Conservation (phyloP, 768 basidiomycete genomes). For the Naganishia vaughanmartiniae region DNA sequence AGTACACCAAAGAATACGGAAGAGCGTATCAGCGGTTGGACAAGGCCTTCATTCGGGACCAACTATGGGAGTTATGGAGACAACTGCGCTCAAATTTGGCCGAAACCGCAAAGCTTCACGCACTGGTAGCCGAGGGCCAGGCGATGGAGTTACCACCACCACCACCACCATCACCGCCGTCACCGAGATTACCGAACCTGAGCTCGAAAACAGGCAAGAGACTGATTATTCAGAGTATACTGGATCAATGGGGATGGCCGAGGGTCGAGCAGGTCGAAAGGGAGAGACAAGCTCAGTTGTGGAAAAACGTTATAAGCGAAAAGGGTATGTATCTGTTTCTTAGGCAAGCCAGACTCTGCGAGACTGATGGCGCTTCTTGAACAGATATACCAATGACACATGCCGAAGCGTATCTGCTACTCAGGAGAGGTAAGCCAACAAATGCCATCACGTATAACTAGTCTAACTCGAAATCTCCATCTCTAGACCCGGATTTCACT, state of each 20-base stretch:
- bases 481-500: constrained; percentile 10
- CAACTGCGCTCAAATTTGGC: background rate
- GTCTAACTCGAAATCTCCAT: background rate
- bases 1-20: constrained; percentile 3
- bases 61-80: background rate
- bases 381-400: constrained; percentile 20
- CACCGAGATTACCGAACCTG: background rate
- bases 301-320: constrained; percentile 2
- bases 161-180: background rate
- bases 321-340: background rate
- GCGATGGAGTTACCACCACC: background rate
- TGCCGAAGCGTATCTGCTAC: constrained; percentile 18
- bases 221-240: constrained; percentile 9
- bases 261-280: constrained; percentile 12
- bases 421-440: constrained; percentile 4
- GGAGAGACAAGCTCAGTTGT: background rate
- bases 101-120: background rate
- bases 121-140: background rate
- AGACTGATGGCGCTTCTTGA: background rate
- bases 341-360: background rate
- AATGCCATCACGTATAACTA: background rate
- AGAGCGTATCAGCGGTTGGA: constrained; percentile 12
- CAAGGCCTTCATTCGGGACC: constrained; percentile 14
- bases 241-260: constrained; percentile 10
- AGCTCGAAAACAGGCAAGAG: background rate